These are phyloP conservation scores for Fusarium sarcochroum DNA, from an alignment of 2,329 filamentous ascomycete species.

Conservation along the genomic window DNA sequence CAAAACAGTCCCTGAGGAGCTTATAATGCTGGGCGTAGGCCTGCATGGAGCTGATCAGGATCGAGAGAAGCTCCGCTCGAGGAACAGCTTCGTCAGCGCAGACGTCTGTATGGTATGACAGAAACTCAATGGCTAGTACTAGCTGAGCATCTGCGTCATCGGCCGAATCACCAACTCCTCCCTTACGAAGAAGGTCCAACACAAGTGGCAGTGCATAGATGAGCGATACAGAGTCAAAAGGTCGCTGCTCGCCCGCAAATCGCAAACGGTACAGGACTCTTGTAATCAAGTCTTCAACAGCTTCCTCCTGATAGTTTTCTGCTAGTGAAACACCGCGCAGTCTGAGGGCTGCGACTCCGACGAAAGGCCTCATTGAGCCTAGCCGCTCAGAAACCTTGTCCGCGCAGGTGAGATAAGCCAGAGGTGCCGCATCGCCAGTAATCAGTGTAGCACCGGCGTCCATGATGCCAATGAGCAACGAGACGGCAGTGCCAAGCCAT, in stretches of 20 bases:
- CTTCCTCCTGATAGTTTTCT: conserved; percentile 80
- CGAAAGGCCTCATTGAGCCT: conserved; percentile 82
- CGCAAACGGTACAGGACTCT: conserved; percentile 91
- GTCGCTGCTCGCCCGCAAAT: conserved; percentile 92
- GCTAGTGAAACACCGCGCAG: conserved; percentile 82
- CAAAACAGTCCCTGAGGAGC: conserved; percentile 90
- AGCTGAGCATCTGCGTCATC: conserved; percentile 93
- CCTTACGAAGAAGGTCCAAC: conserved; percentile 81
- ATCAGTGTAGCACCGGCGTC: conserved; percentile 85
- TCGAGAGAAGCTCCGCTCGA: conserved; percentile 78
- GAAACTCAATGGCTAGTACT: conserved; percentile 87
- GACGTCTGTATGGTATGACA: conserved; percentile 88
- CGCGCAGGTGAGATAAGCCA: conserved; percentile 84
- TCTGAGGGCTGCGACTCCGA: conserved; percentile 89
- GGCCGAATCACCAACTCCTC: conserved; percentile 78
- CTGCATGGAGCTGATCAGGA: conserved; percentile 87
- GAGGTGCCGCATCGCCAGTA: conserved; percentile 82
- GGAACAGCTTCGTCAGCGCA: conserved; percentile 83
- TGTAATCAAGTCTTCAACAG: conserved; percentile 87
- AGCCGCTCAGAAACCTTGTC: conserved; percentile 81
- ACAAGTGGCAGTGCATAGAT: conserved; percentile 89
- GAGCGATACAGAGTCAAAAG: conserved; percentile 88
- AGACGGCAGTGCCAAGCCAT: conserved; percentile 89
- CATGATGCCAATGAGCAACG: conserved; percentile 79
- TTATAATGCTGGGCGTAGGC: conserved; percentile 94